Conservation (phyloP, 2,329 filamentous ascomycete genomes). For the Aspergillus aculeatinus region DNA sequence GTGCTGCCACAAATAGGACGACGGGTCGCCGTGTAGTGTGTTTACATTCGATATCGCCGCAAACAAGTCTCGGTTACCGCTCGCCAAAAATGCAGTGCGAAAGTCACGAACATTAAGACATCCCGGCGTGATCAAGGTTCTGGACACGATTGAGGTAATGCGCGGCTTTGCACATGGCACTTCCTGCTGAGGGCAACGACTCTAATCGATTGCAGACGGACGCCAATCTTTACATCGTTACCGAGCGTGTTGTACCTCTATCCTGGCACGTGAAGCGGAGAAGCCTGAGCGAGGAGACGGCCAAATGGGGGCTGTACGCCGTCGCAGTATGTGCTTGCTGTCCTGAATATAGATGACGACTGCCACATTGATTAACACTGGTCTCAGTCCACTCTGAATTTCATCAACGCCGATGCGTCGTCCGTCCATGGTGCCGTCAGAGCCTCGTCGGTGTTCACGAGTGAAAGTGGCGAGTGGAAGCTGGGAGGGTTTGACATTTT, state of each 20-base stretch:
- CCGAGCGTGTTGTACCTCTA: conserved; percentile 81
- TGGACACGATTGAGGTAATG: conserved; percentile 87
- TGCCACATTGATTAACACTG: background rate
- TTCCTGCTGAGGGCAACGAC: background rate
- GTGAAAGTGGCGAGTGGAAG: conserved; percentile 97
- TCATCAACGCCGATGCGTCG: conserved; percentile 89
- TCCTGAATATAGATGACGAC: background rate
- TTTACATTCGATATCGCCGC: conserved; percentile 89
- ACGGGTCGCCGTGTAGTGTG: conserved; percentile 90
- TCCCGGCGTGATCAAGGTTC: conserved; percentile 87
- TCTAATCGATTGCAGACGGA: conserved; percentile 66
- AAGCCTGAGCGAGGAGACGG: conserved; percentile 83
- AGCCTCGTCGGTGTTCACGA: conserved; percentile 84
- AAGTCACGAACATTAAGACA: conserved; percentile 92
- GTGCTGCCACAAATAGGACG: conserved; percentile 62
- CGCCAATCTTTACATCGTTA: conserved; percentile 92
- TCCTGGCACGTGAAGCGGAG: conserved; percentile 88
- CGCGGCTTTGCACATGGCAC: background rate
- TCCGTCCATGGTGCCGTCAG: conserved; percentile 88
- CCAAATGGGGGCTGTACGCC: conserved; percentile 92
- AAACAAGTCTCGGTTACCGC: conserved; percentile 76
- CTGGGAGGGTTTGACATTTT: conserved; percentile 89
- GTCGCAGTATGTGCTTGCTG: conserved; percentile 62
- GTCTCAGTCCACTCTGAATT: conserved; percentile 78
- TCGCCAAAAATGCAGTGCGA: conserved; percentile 90